Base-by-base conservation (phyloP, 441 rosid species). In the Arabidopsis hybrid region DNA sequence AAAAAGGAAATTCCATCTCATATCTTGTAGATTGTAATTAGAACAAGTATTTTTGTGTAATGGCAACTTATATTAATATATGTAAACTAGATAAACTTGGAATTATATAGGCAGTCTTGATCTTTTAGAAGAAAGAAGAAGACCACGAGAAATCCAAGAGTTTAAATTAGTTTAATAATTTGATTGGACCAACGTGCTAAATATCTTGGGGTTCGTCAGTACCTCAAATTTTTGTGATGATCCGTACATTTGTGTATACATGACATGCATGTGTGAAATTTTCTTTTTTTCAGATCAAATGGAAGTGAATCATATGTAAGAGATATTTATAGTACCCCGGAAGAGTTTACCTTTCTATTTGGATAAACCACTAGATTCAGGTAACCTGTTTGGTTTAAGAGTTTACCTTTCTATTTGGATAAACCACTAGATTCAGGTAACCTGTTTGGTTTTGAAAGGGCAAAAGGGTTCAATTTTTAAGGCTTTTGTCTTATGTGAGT, bases 401-500 rank as follows among this genome's bases (percentile, higher is more conserved):
- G 13, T 10, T 39, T 39, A 39, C 43, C 43, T 3, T 39, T 39
- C 1, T 3, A 39, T 10, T 3, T 39, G 13, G 43, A 10, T 10
- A 39, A 39, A 8, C 43, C 43, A 10, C 43, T 39, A 39, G 13
- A 39, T 10, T 10, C 12, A 39, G 43, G 43, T 3, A 39, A 39
- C 43, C 43, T 39, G 1, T 39, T 10, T 10, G 13, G 43, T 10
- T 39, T 10, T 10, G 5, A 10, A 39, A 39, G 11, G 43, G 5
- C 2, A 8, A 7, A 38, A 38, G 11, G 11, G 10, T 38, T 38
- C 4, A 10, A 8, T 0, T 4, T 86, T 83, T 78, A 18, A 69
- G 83, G 52, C 65, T 79, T 62, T 51, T 85, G 67, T 75, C 82
- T 76, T 87, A 79, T 49, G 60, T 67, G 75, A 70, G 73, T 68